These are phyloP conservation scores for Fusarium veterinarium DNA, from an alignment of 2,329 filamentous ascomycete species.

Conservation along the genomic window DNA sequence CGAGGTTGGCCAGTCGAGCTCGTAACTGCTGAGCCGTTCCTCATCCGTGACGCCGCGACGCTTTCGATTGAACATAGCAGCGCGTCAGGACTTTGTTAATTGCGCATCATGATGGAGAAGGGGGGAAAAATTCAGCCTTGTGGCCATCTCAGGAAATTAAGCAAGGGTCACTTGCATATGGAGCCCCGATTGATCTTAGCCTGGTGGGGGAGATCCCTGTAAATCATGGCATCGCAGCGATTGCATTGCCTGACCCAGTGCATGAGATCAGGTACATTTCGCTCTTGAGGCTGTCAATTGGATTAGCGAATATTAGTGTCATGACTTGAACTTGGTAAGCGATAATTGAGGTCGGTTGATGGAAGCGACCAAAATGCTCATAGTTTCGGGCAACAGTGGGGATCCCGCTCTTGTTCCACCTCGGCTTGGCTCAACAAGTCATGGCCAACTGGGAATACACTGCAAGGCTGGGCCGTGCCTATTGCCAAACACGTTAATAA, in stretches of 20 bases:
- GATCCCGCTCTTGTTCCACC: conserved; percentile 11
- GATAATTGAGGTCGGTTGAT: not conserved
- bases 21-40: conserved; percentile 28
- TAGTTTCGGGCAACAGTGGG: conserved; percentile 17
- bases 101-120: not conserved
- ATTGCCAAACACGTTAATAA: not conserved
- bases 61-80: conserved; percentile 26
- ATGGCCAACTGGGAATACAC: not conserved
- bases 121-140: conserved; percentile 13
- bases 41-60: conserved; percentile 2
- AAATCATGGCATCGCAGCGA: not conserved
- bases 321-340: not conserved
- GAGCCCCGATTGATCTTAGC: not conserved
- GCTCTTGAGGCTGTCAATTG: not conserved
- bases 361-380: not conserved
- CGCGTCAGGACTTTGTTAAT: not conserved
- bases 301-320: not conserved
- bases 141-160: not conserved
- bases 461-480: not conserved
- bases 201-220: not conserved
- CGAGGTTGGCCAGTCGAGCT: conserved; percentile 33
- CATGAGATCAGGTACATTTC: not conserved
- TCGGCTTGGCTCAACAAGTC: not conserved
- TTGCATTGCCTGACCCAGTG: not conserved
- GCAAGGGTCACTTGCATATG: not conserved